phyloP scores from a whole-genome alignment of 163 green algal species.

The Scenedesmus sp. region DNA sequence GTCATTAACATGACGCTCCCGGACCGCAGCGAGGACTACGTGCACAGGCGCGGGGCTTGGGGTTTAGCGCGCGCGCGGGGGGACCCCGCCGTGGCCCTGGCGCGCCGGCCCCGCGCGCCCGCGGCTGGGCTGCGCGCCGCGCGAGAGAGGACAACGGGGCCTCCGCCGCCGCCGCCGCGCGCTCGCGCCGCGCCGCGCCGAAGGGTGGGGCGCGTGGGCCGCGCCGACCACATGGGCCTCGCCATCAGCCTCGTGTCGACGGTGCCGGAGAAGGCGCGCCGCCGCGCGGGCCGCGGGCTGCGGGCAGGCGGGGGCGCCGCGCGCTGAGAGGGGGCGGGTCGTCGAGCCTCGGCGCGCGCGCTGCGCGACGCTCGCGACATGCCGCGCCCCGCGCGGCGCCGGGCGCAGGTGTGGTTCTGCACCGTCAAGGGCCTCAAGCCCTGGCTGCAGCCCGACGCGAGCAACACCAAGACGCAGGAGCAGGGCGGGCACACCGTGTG shows the following conservation, averaged over 20 bases:
- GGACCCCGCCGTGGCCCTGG: no score
- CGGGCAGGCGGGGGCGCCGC: no score
- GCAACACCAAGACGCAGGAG: constrained; percentile 67
- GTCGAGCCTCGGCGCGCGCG: no score
- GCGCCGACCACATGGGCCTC: constrained; percentile 79
- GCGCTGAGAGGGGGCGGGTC: no score
- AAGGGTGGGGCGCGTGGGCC: constrained; percentile 81
- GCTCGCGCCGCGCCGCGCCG: no score
- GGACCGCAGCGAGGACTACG: constrained; percentile 91
- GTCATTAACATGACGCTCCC: constrained; percentile 94
- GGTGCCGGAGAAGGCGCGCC: constrained; percentile 81
- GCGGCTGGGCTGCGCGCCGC: no score
- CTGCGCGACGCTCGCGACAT: no score
- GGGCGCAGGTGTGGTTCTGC: constrained; percentile 89
- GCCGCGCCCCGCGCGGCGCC: no score
- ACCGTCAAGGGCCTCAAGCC: constrained; percentile 83
- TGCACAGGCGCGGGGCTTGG: constrained; percentile 69
- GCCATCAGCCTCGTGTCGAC: constrained; percentile 80
- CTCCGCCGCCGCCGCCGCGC: no score
- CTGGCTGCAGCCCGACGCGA: constrained; percentile 74
- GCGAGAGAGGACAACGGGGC: neutral
- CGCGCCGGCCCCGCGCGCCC: no score
- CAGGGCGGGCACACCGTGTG: constrained; percentile 81
- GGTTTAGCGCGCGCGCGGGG: no score
- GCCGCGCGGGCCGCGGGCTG: no score